Evolutionary conservation across 768 basidiomycete genomes (phyloP), one percentile per base, ranked within the genome.

Genomic region (Cystofilobasidium capitatum): DNA sequence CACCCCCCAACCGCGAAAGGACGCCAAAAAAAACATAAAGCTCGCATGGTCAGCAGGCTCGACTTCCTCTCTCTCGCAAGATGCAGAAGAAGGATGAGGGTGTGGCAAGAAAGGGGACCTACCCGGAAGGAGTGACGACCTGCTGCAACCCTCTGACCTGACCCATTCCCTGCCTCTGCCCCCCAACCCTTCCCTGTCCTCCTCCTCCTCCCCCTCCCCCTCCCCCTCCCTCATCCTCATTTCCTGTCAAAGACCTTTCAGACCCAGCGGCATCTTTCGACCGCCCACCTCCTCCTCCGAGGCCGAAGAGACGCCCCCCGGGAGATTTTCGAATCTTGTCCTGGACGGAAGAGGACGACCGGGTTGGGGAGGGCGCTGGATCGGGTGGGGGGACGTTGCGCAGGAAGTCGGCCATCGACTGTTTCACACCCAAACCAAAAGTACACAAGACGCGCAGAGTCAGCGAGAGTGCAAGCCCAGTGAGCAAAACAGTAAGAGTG

Each of bases 341-440:
- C 31, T 29, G 51, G 29, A 33, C 51, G 26, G 51, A 55, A 3
- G 51, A 31, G 4, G 51, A 17, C 29, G 51, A 55, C 2, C 29
- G 51, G 2, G 51, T 55, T 20, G 51, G 51, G 17, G 51, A 55
- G 17, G 6, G 29, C 29, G 33, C 29, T n/a, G n/a, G n/a, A 9
- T 55, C 51, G 51, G 51, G 51, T 31, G 51, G 51, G 9, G 51
- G 51, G 16, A 55, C 51, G 31, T 55, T 55, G 51, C 51, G 51
- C 13, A 55, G 29, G 20, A 55, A 55, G 51, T 55, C 51, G 51
- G 51, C 51, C 51, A 55, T 55, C 5, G 51, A 55, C 51, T 55
- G 31, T 16, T 26, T 20, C 10, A 29, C n/a, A n/a, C n/a, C n/a
- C n/a, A n/a, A n/a, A n/a, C n/a, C n/a, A n/a, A n/a, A n/a, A n/a